A percentile compares a stretch with the other conserved stretches of the same genome.
Conservation (phyloP, 2,329 filamentous ascomycete species). For the Coniella lustricola region DNA sequence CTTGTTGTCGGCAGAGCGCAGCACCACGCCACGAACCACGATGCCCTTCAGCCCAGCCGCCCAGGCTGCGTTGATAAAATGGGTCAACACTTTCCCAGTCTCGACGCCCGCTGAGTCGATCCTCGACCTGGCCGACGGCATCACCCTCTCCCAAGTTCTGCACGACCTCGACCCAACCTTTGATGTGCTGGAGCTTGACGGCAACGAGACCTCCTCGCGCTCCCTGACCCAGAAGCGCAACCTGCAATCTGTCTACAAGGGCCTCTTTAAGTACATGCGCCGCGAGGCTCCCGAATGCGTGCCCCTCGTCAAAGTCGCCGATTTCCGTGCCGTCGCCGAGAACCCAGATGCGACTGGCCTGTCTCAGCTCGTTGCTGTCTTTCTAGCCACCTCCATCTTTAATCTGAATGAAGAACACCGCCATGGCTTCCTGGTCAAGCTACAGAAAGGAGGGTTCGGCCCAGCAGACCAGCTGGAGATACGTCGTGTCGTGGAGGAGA, state of each 20-base stretch:
- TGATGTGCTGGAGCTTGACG: slow-evolving; percentile 46
- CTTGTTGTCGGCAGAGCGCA: background rate
- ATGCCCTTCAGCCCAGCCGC: slow-evolving; percentile 38
- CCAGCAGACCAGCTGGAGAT: slow-evolving; percentile 37
- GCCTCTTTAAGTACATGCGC: slow-evolving; percentile 68
- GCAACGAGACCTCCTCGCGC: slow-evolving; percentile 34
- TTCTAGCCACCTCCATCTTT: slow-evolving; percentile 24
- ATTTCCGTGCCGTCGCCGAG: slow-evolving; percentile 52
- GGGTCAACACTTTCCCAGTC: slow-evolving; percentile 44
- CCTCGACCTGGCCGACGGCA: slow-evolving; percentile 46
- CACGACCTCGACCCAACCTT: slow-evolving; percentile 52
- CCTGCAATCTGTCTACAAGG: slow-evolving; percentile 83
- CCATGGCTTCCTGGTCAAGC: slow-evolving; percentile 24
- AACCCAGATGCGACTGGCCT: slow-evolving; percentile 49
- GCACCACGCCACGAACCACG: slow-evolving; percentile 7
- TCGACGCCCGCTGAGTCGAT: slow-evolving; percentile 40
- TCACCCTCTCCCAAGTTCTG: slow-evolving; percentile 48
- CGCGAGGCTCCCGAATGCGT: slow-evolving; percentile 44
- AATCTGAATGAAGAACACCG: slow-evolving; percentile 23
- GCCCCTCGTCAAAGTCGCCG: slow-evolving; percentile 43
- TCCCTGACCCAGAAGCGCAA: slow-evolving; percentile 71
- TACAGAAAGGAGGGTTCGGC: slow-evolving; percentile 23
- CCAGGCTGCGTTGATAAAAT: slow-evolving; percentile 50
- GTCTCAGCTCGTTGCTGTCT: slow-evolving; percentile 33
- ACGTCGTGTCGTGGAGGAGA: slow-evolving; percentile 40